A percentile compares a stretch with the other conserved stretches of the same genome.
Conservation (phyloP, 164 flowering plant species). For the Akebia trifoliata region DNA sequence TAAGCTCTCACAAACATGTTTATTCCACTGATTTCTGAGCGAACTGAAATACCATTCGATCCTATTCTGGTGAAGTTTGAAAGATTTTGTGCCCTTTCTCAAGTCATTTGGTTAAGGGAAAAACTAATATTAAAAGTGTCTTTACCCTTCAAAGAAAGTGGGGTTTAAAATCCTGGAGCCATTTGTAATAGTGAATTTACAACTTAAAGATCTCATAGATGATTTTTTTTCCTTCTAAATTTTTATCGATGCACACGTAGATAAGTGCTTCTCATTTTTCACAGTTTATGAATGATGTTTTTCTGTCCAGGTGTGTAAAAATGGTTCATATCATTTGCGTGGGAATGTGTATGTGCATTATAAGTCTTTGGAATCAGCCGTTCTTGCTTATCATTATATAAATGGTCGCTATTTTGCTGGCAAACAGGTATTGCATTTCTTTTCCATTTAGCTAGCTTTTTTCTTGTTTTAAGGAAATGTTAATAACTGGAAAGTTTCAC, state of each 20-base stretch:
- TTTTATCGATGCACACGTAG: too few relatives aligned
- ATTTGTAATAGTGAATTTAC: background rate
- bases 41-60: background rate
- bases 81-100: background rate
- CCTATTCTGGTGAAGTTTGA: background rate
- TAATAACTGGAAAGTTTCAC: background rate
- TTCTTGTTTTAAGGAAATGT: background rate
- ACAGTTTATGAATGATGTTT: background rate
- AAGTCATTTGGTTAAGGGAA: too few relatives aligned
- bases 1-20: too few relatives aligned
- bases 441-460: background rate
- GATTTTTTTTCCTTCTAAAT: too few relatives aligned
- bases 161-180: background rate
- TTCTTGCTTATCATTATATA: slow-evolving; percentile 57
- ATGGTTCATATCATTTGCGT: slow-evolving; percentile 87
- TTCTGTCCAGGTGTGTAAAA: slow-evolving; percentile 71
- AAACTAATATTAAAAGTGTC: too few relatives aligned
- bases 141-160: background rate
- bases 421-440: slow-evolving; percentile 61
- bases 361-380: slow-evolving; percentile 70
- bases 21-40: background rate
- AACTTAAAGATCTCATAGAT: background rate
- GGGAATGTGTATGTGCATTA: slow-evolving; percentile 96
- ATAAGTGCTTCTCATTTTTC: background rate
- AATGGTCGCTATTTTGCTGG: slow-evolving; percentile 94